Base-by-base conservation (phyloP, 1,284 basidiomycete genomes). In the Trametes polyzona region DNA sequence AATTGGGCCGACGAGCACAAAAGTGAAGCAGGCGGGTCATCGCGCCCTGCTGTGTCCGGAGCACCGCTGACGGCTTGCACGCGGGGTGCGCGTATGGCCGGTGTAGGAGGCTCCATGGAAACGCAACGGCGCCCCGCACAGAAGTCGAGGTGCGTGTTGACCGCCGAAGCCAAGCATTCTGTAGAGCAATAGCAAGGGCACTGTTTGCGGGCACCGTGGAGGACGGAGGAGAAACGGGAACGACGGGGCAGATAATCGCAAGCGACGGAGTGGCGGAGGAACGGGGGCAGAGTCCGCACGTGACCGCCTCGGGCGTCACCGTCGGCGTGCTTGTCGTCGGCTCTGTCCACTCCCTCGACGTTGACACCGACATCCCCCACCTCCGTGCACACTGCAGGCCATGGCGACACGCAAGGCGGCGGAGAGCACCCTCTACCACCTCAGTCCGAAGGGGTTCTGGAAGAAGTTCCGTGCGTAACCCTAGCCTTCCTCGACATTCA, bases 371-470 rank as follows among this genome's bases (percentile, higher is more conserved):
- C 58, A 44, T 56, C 55, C 59, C 58, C 55, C 51, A 52, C 59
- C 56, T 40, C 49, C 53, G 37, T 43, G 21, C 37, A 46, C 57
- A 50, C 48, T 46, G 39, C 43, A 30, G 60, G 54, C 62, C 69
- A 90, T 90, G 88, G 85, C 88, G 52, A 80, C 81, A 54, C 88
- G 82, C 76, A 90, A 84, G 75, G 82, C 78, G 35, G 90, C 92
- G 61, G 92, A 96, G 70, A 87, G 88, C 40, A 93, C 91, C 5
- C 82, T 93, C 42, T 96, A 96, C 75, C 94, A 96, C 71, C 83
- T 93, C 63, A 85, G 83, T 66, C 89, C 93, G 11, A 89, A 86
- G 70, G 93, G 93, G 2, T 95, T 96, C 73, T 96, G 93, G 94
- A 96, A 95, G 84, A 93, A 90, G 78, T 92, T 96, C 72, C 86